Base-by-base conservation (phyloP, 805 yeast genomes). In the Spathaspora hagerdaliae region DNA sequence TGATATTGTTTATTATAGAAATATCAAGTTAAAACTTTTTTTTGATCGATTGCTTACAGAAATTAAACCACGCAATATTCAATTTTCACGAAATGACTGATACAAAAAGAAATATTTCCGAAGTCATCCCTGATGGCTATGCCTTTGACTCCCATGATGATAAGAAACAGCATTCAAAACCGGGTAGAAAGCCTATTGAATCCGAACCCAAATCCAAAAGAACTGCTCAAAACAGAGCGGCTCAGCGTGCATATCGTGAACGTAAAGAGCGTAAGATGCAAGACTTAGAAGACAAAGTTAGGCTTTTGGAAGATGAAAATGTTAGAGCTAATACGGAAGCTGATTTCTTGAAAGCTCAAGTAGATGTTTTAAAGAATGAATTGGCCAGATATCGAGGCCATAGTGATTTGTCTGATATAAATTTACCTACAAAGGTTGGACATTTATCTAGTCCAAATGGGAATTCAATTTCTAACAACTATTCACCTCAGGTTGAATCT, bases 181-280 rank as follows among this genome's bases (percentile, higher is more conserved):
- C 94, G 0, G 97, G 96, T 2, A 76, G 96, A 48, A 90, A 87
- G 69, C 91, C 88, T 0, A 70, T 85, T 43, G 80, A 84, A 7
- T 76, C 79, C 14, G 96, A 89, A 54, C 91, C 95, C 7, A 89
- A 85, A 60, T 82, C 81, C 57, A 92, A 88, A 73, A 75, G 99
- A 55, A 89, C 96, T 12, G 97, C 97, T 2, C 98, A 94, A 68
- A 92, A 94, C 64, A 78, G 98, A 57, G 97, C 97, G 3, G 98
- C 98, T n/a, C 99, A 94, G 67, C 75, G 98, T 45, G 98, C 98
- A 6, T 92, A 89, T 67, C 75, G 98, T 46, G 98, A 94, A 66
- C 79, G 98, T 49, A 92, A 92, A 63, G 98, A 92, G 64, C 76
- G 75, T 42, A 88, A 87, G 59, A 78, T 94, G 82, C 79, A 81